Conservation (phyloP, 495 filamentous ascomycete genomes). For the Neurospora cerealis region DNA sequence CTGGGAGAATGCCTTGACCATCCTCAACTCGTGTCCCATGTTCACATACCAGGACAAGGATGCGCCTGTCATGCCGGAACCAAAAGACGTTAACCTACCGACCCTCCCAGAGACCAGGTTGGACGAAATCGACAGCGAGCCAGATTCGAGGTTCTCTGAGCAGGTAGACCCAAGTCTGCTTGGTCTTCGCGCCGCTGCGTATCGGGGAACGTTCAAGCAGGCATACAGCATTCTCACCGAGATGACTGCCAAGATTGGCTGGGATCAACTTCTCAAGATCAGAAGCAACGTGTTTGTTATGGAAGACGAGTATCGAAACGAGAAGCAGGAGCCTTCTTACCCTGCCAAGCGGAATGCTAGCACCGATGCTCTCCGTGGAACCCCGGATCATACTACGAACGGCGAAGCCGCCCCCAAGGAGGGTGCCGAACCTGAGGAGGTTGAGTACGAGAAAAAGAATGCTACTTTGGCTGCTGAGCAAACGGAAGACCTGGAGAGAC, state of each 20-base stretch:
- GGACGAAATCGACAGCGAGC: slow-evolving; percentile 88
- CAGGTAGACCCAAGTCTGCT: slow-evolving; percentile 78
- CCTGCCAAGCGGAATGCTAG: slow-evolving; percentile 58
- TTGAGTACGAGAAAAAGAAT: slow-evolving; percentile 31
- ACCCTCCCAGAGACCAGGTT: slow-evolving; percentile 81
- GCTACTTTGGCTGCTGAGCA: slow-evolving; percentile 12
- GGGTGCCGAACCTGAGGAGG: slow-evolving; percentile 39
- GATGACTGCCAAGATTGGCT: slow-evolving; percentile 89
- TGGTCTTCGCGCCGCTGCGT: slow-evolving; percentile 75
- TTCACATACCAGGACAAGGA: slow-evolving; percentile 99
- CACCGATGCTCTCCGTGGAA: slow-evolving; percentile 61
- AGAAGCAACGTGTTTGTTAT: slow-evolving; percentile 97
- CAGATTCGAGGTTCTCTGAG: slow-evolving; percentile 69
- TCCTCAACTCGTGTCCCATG: slow-evolving; percentile 98
- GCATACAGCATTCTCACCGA: slow-evolving; percentile 91
- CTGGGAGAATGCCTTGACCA: slow-evolving; percentile 88
- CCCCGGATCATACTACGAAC: slow-evolving; percentile 52
- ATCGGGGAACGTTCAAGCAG: slow-evolving; percentile 89
- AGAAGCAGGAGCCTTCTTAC: slow-evolving; percentile 58
- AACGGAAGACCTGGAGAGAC: slow-evolving; percentile 55
- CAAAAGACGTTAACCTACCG: slow-evolving; percentile 74
- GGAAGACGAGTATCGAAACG: slow-evolving; percentile 94
- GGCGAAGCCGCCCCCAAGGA: slow-evolving; percentile 35
- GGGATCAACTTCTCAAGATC: slow-evolving; percentile 89
- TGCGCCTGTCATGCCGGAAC: slow-evolving; percentile 85